phyloP scores from a whole-genome alignment of 331 rosid species.

The Malus hybrid region DNA sequence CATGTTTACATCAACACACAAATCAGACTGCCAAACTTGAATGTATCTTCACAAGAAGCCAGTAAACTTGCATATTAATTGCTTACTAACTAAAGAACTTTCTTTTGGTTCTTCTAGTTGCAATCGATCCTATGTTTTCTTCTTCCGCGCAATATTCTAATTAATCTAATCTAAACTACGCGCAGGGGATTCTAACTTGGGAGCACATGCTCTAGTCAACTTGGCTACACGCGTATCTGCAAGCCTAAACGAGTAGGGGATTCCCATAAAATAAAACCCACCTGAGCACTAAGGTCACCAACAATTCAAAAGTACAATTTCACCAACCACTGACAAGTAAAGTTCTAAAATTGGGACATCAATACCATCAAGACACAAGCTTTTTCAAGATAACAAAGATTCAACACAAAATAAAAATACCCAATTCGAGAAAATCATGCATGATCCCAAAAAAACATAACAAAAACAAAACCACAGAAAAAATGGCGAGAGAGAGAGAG shows the following conservation, averaged over 20 bases:
- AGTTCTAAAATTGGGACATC: neutral
- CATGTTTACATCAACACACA: neutral
- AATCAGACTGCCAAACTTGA: neutral
- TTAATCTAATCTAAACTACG: too few species aligned
- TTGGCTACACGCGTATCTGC: too few species aligned
- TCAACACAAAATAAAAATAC: neutral
- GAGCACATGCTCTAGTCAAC: too few species aligned
- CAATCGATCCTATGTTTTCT: neutral
- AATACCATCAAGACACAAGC: neutral
- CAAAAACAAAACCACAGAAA: neutral
- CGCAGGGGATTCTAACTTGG: too few species aligned
- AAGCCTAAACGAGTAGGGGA: too few species aligned
- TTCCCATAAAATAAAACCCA: neutral
- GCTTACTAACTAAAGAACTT: neutral
- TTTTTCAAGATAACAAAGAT: neutral
- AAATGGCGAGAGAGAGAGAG: neutral
- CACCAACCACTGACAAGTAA: neutral
- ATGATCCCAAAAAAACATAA: neutral
- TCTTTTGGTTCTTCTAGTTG: neutral
- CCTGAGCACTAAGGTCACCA: neutral
- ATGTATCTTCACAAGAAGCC: neutral
- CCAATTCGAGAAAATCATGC: conserved; percentile 3
- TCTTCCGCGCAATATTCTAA: too few species aligned
- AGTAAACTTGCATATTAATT: neutral
- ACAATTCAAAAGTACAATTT: neutral